Base-by-base conservation (phyloP, 106 monocot species). In the Chionographis japonica region DNA sequence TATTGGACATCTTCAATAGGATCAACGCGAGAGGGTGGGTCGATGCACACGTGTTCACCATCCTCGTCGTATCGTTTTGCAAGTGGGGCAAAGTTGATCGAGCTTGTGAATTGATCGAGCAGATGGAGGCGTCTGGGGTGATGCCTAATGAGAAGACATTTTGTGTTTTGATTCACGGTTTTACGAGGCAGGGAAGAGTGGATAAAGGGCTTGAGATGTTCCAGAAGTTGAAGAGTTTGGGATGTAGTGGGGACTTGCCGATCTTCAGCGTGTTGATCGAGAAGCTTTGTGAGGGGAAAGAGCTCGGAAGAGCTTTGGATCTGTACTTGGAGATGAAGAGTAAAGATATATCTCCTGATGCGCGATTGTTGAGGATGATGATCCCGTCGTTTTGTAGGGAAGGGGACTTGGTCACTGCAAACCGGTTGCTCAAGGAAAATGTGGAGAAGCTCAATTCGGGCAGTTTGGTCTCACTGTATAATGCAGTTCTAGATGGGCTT, bases 81-180 rank as follows among this genome's bases (percentile, higher is more conserved):
- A 93, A 88, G 65, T 81, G 85, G 78, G 88, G 92, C 17, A 83
- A 86, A 75, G 77, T 81, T 15, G 83, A 88, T 11, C 69, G 37
- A 52, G 72, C 80, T 8, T 83, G 64, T 40, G 81, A 84, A 37
- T 59, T 88, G 58, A 41, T 93, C 17, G 76, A 68, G 52, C 51
- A 53, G 19, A 93, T 93, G 88, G 82, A 83, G 68, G 65, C 8
- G 11, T 52, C 64, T 38, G 80, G 85, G 37, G 73, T 88, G 83
- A 69, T 17, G 42, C 60, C 46, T 12, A 86, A 50, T 4, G 85
- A 84, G 65, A 93, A 77, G 69, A 93, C 86, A 8, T 84, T 93
- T 60, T 69, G 27, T 35, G 74, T 85, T 10, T 65, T 93, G 54
- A 70, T 86, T 56, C 85, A 81, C 65, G 88, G 85, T 39, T 86